Conservation (phyloP, 805 yeast species). For the Saturnispora kantuleensis region DNA sequence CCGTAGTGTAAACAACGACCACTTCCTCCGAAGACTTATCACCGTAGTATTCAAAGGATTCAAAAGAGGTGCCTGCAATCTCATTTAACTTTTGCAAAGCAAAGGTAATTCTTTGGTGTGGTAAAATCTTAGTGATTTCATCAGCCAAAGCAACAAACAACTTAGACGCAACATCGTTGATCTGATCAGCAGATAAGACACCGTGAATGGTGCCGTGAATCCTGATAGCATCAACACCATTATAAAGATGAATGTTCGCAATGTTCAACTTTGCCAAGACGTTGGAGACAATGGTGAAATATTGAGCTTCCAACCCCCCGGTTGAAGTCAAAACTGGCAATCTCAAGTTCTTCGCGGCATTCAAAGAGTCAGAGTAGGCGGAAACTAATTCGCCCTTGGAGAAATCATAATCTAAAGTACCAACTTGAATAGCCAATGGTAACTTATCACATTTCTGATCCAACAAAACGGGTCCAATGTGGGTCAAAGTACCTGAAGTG, state of each 20-base stretch:
- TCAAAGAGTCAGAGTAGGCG: slow-evolving; percentile 53
- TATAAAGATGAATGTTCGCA: slow-evolving; percentile 67
- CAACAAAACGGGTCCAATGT: slow-evolving; percentile 53
- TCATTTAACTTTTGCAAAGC: slow-evolving; percentile 44
- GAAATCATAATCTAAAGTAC: slow-evolving; percentile 65
- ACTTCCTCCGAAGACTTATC: slow-evolving; percentile 52
- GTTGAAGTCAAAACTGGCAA: slow-evolving; percentile 65
- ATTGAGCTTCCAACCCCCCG: slow-evolving; percentile 53
- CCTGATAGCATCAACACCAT: slow-evolving; percentile 60
- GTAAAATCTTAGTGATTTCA: slow-evolving; percentile 16
- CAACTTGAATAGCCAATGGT: slow-evolving; percentile 63
- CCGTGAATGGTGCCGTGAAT: slow-evolving; percentile 38
- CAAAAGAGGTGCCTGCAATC: slow-evolving; percentile 39
- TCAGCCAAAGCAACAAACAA: slow-evolving; percentile 26
- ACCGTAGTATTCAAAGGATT: slow-evolving; percentile 67
- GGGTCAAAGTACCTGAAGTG: slow-evolving; percentile 57
- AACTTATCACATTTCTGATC: slow-evolving; percentile 28
- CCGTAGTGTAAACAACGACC: slow-evolving; percentile 73
- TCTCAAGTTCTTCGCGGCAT: slow-evolving; percentile 52
- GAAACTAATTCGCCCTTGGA: slow-evolving; percentile 42
- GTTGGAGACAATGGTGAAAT: slow-evolving; percentile 52
- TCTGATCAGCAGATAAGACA: slow-evolving; percentile 33
- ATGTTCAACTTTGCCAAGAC: slow-evolving; percentile 52
- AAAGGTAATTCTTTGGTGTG: slow-evolving; percentile 30
- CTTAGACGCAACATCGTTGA: slow-evolving; percentile 31